These are phyloP conservation scores for Bodo saltans DNA, from an alignment of 78 protist species.

Conservation along the genomic window DNA sequence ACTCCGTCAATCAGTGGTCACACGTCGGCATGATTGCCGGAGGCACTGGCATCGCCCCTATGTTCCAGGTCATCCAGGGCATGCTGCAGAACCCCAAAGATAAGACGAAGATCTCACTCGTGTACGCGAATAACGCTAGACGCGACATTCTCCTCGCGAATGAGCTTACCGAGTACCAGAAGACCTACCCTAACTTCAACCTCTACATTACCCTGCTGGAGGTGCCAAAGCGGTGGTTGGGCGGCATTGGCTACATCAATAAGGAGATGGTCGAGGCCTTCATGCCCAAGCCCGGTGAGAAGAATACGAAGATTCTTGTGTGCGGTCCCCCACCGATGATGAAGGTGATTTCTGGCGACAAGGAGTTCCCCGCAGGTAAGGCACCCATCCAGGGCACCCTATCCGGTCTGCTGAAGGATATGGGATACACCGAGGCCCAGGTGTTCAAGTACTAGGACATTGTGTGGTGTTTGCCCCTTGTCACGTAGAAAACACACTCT, in stretches of 20 bases:
- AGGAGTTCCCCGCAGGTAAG: not conserved
- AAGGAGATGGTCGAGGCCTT: not conserved
- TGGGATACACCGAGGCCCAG: not conserved
- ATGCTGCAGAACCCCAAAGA: conserved; percentile 47
- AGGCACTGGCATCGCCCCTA: conserved; percentile 83
- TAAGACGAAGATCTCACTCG: conserved; percentile 45
- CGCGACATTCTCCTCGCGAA: conserved; percentile 55
- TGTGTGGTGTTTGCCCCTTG: not conserved
- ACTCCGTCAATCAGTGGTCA: conserved; percentile 30
- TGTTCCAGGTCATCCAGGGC: conserved; percentile 64
- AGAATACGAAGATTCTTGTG: conserved; percentile 19
- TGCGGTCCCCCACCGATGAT: conserved; percentile 77
- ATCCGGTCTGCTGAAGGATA: not conserved
- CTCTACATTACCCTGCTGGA: conserved; percentile 41
- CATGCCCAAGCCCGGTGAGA: conserved; percentile 24
- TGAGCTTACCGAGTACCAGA: conserved; percentile 38
- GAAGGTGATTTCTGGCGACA: conserved; percentile 57
- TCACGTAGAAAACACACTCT: not conserved
- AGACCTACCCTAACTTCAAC: conserved; percentile 32
- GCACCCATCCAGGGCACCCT: conserved; percentile 15
- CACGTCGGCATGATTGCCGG: conserved; percentile 67
- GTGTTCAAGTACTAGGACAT: conserved; percentile 18
- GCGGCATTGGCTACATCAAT: conserved; percentile 29
- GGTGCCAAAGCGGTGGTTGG: conserved; percentile 2
- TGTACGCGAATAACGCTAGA: conserved; percentile 60